These are phyloP conservation scores for Erysimum cheiri DNA, from an alignment of 441 rosid genomes.

Conservation along the genomic window DNA sequence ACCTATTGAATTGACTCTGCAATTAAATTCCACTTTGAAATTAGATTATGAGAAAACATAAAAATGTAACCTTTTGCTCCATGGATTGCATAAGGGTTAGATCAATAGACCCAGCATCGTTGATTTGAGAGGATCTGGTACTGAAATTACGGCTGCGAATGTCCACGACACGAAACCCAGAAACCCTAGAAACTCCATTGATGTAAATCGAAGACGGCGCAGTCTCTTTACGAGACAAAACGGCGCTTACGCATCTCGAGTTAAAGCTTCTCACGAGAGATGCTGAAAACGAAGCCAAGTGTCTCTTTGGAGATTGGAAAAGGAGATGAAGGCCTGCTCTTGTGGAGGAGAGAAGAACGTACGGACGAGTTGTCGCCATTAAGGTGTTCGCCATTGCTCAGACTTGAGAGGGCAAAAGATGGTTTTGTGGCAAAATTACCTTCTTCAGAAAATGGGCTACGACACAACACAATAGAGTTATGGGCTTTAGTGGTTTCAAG, in stretches of 20 bases:
- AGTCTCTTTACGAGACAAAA: conserved; percentile 29
- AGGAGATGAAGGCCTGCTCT: conserved; percentile 42
- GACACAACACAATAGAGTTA: no score
- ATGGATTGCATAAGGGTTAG: conserved; percentile 83
- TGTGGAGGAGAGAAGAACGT: conserved; percentile 46
- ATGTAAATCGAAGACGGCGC: conserved; percentile 38
- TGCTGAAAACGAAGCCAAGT: conserved; percentile 30
- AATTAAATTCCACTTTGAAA: conserved; percentile 5
- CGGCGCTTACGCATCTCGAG: conserved; percentile 30
- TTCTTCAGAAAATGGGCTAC: conserved; percentile 11
- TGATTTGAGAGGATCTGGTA: conserved; percentile 65
- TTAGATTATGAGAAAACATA: not conserved
- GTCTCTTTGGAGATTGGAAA: conserved; percentile 40
- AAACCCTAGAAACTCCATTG: conserved; percentile 32
- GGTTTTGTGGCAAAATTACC: not conserved
- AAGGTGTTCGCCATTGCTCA: conserved; percentile 54
- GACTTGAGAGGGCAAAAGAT: not conserved
- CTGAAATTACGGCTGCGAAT: conserved; percentile 46
- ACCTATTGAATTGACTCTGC: not conserved
- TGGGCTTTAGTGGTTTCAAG: no score
- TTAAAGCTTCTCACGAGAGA: conserved; percentile 21
- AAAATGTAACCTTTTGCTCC: conserved; percentile 66
- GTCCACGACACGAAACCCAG: conserved; percentile 39
- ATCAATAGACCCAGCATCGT: conserved; percentile 83
- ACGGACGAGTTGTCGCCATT: conserved; percentile 57